phyloP scores from a whole-genome alignment of 805 yeast genomes.

The Myxozyma udenii region DNA sequence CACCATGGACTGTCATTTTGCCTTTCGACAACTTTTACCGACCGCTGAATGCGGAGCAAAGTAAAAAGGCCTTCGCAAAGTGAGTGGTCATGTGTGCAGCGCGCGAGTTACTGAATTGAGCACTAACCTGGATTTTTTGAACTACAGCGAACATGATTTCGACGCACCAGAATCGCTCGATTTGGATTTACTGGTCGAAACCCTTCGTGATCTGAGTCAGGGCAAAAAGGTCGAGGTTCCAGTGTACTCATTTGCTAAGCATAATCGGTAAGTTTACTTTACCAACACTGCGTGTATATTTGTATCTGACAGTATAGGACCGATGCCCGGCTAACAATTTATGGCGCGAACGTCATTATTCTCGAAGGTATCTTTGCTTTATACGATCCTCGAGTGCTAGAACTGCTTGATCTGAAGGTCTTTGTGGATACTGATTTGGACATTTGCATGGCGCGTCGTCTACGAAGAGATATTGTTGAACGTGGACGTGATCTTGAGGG shows the following conservation, averaged over 20 bases:
- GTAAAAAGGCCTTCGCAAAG: slow-evolving; percentile 56
- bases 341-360: slow-evolving; percentile 91
- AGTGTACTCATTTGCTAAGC: slow-evolving; percentile 63
- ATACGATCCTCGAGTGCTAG: slow-evolving; percentile 63
- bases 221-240: slow-evolving; percentile 70
- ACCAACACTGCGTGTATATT: too few species aligned
- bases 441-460: slow-evolving; percentile 82
- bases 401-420: slow-evolving; percentile 71
- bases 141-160: slow-evolving; percentile 66
- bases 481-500: slow-evolving; percentile 84
- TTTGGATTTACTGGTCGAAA: slow-evolving; percentile 62
- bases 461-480: slow-evolving; percentile 79
- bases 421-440: slow-evolving; percentile 94
- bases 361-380: slow-evolving; percentile 89
- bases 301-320: slow-evolving; percentile 40
- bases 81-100: slow-evolving; percentile 18
- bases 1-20: slow-evolving; percentile 90
- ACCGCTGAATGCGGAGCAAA: slow-evolving; percentile 62
- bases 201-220: slow-evolving; percentile 61
- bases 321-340: slow-evolving; percentile 65
- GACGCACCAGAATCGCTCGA: slow-evolving; percentile 87
- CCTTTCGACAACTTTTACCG: slow-evolving; percentile 90
- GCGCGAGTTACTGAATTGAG: too few species aligned
- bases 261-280: slow-evolving; percentile 37
- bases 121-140: too few species aligned